Evolutionary conservation across 1,139 yeast species (phyloP).

Genomic region (Diutina pseudorugosa): DNA sequence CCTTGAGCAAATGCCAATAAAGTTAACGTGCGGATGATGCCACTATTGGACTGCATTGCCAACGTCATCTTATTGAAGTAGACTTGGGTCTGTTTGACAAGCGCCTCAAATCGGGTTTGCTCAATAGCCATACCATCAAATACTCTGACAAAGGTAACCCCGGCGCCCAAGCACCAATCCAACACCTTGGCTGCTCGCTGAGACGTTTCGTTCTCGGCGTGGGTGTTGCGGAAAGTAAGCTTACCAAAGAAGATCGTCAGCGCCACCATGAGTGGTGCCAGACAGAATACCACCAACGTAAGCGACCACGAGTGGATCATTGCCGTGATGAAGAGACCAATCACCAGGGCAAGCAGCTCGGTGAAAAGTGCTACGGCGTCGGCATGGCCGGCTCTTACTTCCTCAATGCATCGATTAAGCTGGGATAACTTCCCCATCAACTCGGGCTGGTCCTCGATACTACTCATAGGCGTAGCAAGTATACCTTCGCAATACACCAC

Average conservation of each 20-base stretch:
- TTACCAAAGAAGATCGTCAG: constrained; percentile 41
- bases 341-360: constrained; percentile 38
- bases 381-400: constrained; percentile 56
- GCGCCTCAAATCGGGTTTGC: constrained; percentile 23
- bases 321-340: constrained; percentile 53
- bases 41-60: constrained; percentile 44
- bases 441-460: constrained; percentile 49
- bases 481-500: constrained; percentile 23
- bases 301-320: constrained; percentile 75
- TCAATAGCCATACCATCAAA: constrained; percentile 51
- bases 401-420: constrained; percentile 68
- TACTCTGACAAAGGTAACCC: constrained; percentile 42
- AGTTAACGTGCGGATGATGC: constrained; percentile 43
- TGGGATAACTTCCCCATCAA: constrained; percentile 56
- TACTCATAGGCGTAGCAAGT: constrained; percentile 26
- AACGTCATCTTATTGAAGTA: constrained; percentile 37
- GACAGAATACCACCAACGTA: constrained; percentile 60
- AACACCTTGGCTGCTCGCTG: constrained; percentile 47
- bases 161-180: constrained; percentile 59
- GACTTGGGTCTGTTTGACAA: constrained; percentile 30
- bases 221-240: constrained; percentile 36
- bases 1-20: constrained; percentile 80
- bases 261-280: constrained; percentile 53
- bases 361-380: constrained; percentile 50
- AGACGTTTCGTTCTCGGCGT: constrained; percentile 44